Evolutionary conservation across 768 basidiomycete genomes (phyloP).

Genomic region (Tubosaeta sp.): DNA sequence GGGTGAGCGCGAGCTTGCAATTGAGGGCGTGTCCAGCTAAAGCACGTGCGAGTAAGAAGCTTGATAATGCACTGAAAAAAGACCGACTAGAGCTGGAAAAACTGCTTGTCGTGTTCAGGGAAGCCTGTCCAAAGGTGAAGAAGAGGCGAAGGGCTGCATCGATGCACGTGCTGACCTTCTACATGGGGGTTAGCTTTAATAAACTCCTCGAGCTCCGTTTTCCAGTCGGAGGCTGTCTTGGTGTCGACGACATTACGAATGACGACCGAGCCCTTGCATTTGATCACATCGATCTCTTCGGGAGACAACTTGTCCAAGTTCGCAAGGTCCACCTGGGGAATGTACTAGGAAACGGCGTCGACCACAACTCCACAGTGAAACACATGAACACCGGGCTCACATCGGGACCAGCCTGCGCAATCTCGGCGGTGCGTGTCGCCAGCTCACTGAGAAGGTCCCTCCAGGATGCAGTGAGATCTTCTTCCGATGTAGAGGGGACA

Average conservation of each 20-base stretch:
- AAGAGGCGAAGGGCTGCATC: background rate
- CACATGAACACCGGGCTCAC: constrained; percentile 30
- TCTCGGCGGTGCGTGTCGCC: constrained; percentile 39
- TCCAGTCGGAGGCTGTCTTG: constrained; percentile 55
- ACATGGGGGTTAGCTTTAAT: constrained; percentile 52
- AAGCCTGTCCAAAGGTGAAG: constrained; percentile 34
- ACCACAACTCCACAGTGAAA: background rate
- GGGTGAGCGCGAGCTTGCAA: constrained; percentile 68
- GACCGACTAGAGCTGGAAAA: constrained; percentile 68
- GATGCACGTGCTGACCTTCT: constrained; percentile 36
- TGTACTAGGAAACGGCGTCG: constrained; percentile 35
- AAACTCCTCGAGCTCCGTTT: constrained; percentile 50
- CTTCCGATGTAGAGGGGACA: constrained; percentile 44
- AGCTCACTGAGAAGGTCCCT: constrained; percentile 52
- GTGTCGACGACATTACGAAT: constrained; percentile 59
- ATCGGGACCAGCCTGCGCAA: constrained; percentile 44
- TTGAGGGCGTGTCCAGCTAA: constrained; percentile 50
- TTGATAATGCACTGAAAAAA: background rate
- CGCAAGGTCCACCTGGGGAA: constrained; percentile 59
- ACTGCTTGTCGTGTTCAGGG: constrained; percentile 60
- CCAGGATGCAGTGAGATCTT: constrained; percentile 52
- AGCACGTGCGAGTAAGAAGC: background rate
- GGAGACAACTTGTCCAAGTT: constrained; percentile 45
- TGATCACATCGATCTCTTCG: constrained; percentile 48
- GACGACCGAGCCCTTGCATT: constrained; percentile 54